phyloP scores from a whole-genome alignment of 2,329 filamentous ascomycete species.

The Thielaviopsis musarum region DNA sequence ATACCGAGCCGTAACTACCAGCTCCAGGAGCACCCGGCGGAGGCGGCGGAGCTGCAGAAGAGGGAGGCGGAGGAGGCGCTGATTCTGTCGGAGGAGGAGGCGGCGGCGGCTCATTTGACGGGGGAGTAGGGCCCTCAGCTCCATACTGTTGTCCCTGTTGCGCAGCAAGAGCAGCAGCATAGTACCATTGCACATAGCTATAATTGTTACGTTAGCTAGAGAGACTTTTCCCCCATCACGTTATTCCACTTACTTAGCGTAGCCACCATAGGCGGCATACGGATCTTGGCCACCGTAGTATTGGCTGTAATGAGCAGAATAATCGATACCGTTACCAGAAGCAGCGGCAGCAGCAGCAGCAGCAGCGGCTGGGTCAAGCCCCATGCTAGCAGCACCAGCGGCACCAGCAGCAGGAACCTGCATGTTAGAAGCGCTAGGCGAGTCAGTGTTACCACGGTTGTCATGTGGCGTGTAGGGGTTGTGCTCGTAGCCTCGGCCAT shows the following conservation, averaged over 20 bases:
- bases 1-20: conserved; percentile 46
- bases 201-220: background rate
- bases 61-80: conserved; percentile 34
- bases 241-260: conserved; percentile 43
- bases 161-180: conserved; percentile 29
- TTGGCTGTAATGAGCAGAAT: conserved; percentile 67
- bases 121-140: conserved; percentile 24
- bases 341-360: conserved; percentile 2
- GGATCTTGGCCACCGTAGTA: conserved; percentile 66
- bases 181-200: conserved; percentile 52
- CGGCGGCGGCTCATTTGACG: conserved; percentile 40
- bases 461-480: conserved; percentile 14
- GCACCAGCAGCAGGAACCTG: conserved; percentile 19
- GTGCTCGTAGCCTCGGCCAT: conserved; percentile 14
- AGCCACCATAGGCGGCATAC: conserved; percentile 83
- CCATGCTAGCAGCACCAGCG: conserved; percentile 14
- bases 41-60: conserved; percentile 24
- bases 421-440: conserved; percentile 18
- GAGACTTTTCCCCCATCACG: background rate
- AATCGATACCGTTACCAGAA: conserved; percentile 31
- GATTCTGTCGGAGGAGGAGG: conserved; percentile 40
- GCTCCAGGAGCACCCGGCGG: conserved; percentile 35
- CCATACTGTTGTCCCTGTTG: conserved; percentile 29
- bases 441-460: background rate
- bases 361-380: conserved; percentile 3